Conservation (phyloP, 768 basidiomycete species). For the Pleurotus tuoliensis region DNA sequence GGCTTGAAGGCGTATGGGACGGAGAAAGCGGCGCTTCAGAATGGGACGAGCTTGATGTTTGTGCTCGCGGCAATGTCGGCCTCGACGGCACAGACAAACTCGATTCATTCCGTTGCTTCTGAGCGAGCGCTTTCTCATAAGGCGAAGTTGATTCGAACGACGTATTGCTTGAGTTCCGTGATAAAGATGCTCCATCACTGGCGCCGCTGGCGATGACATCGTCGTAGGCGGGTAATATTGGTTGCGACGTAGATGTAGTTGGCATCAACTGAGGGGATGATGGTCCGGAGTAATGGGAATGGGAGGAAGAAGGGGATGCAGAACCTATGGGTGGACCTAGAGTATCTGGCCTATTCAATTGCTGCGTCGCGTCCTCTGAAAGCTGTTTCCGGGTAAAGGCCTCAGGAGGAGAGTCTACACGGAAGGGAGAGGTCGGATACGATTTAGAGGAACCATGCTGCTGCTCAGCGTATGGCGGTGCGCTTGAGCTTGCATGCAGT, state of each 20-base stretch:
- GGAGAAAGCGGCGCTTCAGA: neutral
- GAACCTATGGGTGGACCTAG: neutral
- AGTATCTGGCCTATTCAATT: neutral
- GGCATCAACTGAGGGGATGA: neutral
- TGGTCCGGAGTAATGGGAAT: neutral
- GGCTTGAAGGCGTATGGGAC: neutral
- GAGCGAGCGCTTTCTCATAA: neutral
- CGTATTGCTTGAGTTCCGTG: neutral
- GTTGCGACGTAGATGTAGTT: neutral
- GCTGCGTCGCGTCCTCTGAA: neutral
- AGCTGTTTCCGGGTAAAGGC: constrained; percentile 35
- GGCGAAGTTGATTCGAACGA: neutral
- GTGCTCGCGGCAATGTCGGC: neutral
- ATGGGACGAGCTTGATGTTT: neutral
- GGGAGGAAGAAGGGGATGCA: neutral
- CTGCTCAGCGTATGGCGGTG: neutral
- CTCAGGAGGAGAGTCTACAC: constrained; percentile 17
- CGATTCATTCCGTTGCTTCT: neutral
- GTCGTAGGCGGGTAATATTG: neutral
- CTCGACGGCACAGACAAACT: neutral
- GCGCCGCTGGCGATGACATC: neutral
- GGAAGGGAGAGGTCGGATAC: neutral
- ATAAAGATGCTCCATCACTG: neutral
- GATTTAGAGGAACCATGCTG: neutral
- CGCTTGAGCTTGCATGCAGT: neutral